Conservation (phyloP, 139 green algal species). For the Closterium sp. region DNA sequence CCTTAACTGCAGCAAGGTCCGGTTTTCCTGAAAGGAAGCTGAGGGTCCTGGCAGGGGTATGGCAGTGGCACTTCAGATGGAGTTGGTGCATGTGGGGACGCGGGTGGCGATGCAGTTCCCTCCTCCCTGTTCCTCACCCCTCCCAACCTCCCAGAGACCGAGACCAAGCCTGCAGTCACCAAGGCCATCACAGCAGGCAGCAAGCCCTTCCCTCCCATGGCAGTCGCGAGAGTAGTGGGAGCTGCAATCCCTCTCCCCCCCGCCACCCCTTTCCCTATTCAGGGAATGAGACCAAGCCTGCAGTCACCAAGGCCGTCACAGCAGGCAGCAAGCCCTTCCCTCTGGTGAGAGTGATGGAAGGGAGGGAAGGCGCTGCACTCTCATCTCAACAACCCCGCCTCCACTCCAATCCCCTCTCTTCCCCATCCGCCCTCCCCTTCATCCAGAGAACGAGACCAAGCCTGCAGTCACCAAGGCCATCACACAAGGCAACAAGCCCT, state of each 20-base stretch:
- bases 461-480: background rate
- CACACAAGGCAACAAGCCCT: background rate
- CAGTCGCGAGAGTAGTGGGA: background rate
- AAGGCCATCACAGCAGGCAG: conserved; percentile 25
- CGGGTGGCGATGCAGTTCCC: conserved; percentile 36
- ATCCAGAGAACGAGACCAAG: background rate
- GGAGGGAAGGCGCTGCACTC: no score
- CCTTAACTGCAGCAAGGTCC: no score
- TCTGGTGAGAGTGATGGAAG: no score
- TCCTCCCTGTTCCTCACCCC: background rate
- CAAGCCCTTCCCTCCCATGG: background rate
- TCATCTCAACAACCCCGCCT: no score
- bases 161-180: conserved; percentile 35
- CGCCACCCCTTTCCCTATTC: background rate
- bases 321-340: background rate
- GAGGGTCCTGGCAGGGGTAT: conserved; percentile 49
- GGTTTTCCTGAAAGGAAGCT: no score
- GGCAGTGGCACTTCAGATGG: conserved; percentile 41
- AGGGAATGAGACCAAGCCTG: conserved; percentile 40
- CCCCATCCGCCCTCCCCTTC: no score
- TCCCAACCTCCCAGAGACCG: conserved; percentile 10
- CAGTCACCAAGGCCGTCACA: conserved; percentile 35
- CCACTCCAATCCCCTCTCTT: background rate
- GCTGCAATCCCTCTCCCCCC: background rate
- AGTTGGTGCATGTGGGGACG: conserved; percentile 35